A percentile compares a stretch with the other conserved stretches of the same genome.
Conservation (phyloP, 352 stramenopile species). For the Pythium volutum region DNA sequence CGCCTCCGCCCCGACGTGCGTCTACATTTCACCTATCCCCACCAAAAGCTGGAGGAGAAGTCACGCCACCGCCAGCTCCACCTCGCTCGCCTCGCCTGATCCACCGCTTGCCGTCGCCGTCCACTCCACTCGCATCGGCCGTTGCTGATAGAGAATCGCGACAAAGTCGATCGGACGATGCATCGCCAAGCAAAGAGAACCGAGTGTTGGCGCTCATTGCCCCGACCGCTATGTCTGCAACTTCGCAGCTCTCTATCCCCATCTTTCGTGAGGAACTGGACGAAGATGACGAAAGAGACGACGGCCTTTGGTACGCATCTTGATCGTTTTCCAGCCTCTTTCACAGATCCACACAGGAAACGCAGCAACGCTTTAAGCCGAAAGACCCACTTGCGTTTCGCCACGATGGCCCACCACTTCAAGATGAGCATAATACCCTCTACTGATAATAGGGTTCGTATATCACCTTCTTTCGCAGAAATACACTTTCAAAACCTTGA, state of each 20-base stretch:
- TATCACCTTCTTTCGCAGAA: background rate
- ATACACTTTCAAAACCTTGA: background rate
- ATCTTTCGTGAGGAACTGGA: background rate
- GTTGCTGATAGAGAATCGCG: background rate
- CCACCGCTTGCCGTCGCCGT: constrained; percentile 7
- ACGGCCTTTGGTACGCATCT: constrained; percentile 1
- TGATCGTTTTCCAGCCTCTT: background rate
- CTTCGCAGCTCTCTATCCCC: background rate
- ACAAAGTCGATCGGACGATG: background rate
- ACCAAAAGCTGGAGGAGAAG: background rate
- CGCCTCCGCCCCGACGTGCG: constrained; percentile 9
- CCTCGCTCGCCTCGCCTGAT: background rate
- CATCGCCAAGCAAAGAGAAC: background rate
- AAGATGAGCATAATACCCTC: constrained; percentile 7
- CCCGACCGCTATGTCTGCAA: background rate
- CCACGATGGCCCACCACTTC: background rate
- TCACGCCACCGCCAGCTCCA: background rate
- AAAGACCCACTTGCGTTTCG: background rate
- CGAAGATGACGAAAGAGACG: constrained; percentile 2
- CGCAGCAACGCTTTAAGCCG: background rate
- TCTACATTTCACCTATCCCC: constrained; percentile 9
- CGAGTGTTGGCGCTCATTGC: background rate
- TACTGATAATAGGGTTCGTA: background rate
- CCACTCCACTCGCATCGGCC: background rate
- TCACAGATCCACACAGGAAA: too few relatives aligned